phyloP scores from a whole-genome alignment of 2,329 filamentous ascomycete genomes.

The Aspergillus eucalypticola region DNA sequence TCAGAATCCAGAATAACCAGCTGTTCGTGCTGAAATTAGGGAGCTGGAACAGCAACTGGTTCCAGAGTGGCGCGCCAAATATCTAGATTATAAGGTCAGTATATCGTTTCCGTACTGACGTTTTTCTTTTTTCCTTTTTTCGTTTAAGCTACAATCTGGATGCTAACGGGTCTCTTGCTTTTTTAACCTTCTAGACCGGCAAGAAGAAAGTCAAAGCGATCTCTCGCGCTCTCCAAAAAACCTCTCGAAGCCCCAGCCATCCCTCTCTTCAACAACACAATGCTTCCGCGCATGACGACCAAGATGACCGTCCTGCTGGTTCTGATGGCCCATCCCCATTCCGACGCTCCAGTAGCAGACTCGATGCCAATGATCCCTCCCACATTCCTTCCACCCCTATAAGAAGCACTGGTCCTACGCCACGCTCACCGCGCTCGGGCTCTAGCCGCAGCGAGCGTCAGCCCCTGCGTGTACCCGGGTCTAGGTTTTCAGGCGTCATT shows the following conservation, averaged over 20 bases:
- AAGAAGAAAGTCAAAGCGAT: conserved; percentile 94
- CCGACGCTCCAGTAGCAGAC: conserved; percentile 24
- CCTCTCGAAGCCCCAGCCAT: conserved; percentile 50
- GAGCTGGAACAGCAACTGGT: conserved; percentile 86
- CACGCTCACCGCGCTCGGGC: conserved; percentile 27
- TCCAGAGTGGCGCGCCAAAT: conserved; percentile 93
- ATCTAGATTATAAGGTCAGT: conserved; percentile 84
- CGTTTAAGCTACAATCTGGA: not conserved
- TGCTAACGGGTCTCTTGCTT: conserved; percentile 14
- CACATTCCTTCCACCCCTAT: conserved; percentile 17
- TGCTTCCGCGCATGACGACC: conserved; percentile 18
- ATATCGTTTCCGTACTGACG: conserved; percentile 8
- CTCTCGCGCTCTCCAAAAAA: conserved; percentile 65
- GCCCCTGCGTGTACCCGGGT: conserved; percentile 35
- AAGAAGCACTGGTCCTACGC: conserved; percentile 28
- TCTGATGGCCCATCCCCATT: conserved; percentile 20
- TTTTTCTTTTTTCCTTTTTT: no score
- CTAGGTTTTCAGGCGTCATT: conserved; percentile 39
- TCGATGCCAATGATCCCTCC: conserved; percentile 18
- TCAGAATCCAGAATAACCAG: not conserved
- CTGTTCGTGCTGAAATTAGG: conserved; percentile 36
- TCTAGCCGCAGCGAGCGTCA: conserved; percentile 42
- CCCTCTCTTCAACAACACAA: conserved; percentile 43
- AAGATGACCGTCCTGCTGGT: conserved; percentile 11
- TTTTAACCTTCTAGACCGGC: conserved; percentile 54